phyloP scores from a whole-genome alignment of 2,329 filamentous ascomycete species.

The Diaporthe destruens region DNA sequence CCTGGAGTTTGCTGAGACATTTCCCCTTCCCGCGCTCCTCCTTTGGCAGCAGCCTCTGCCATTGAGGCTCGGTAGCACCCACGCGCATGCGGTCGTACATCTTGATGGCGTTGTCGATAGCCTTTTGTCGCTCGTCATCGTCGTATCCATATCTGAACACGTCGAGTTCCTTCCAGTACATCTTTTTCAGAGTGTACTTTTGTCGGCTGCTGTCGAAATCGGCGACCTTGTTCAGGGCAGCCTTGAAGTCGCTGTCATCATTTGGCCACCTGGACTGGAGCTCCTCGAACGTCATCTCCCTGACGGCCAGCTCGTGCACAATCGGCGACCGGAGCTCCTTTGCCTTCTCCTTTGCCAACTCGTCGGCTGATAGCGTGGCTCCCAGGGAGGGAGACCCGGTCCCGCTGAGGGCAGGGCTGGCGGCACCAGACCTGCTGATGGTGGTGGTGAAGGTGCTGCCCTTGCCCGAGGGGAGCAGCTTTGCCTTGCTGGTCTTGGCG shows the following conservation, averaged over 20 bases:
- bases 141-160: conserved; percentile 73
- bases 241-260: conserved; percentile 65
- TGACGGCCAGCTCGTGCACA: conserved; percentile 71
- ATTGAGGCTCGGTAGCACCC: conserved; percentile 67
- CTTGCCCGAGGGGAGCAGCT: conserved; percentile 52
- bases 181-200: conserved; percentile 68
- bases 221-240: conserved; percentile 70
- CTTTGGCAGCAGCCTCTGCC: conserved; percentile 71
- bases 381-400: conserved; percentile 66
- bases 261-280: conserved; percentile 65
- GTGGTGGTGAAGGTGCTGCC: conserved; percentile 55
- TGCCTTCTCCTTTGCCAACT: conserved; percentile 64
- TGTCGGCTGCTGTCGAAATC: conserved; percentile 61
- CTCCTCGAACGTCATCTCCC: conserved; percentile 63
- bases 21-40: conserved; percentile 71
- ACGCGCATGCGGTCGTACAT: conserved; percentile 71
- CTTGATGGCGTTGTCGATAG: conserved; percentile 71
- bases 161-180: conserved; percentile 73
- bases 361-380: conserved; percentile 62
- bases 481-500: conserved; percentile 46
- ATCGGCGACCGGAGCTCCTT: conserved; percentile 60
- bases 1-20: conserved; percentile 72
- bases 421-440: conserved; percentile 60
- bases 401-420: conserved; percentile 69
- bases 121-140: conserved; percentile 67